Evolutionary conservation across 495 filamentous ascomycete species (phyloP).

Genomic region (Letharia lupina): DNA sequence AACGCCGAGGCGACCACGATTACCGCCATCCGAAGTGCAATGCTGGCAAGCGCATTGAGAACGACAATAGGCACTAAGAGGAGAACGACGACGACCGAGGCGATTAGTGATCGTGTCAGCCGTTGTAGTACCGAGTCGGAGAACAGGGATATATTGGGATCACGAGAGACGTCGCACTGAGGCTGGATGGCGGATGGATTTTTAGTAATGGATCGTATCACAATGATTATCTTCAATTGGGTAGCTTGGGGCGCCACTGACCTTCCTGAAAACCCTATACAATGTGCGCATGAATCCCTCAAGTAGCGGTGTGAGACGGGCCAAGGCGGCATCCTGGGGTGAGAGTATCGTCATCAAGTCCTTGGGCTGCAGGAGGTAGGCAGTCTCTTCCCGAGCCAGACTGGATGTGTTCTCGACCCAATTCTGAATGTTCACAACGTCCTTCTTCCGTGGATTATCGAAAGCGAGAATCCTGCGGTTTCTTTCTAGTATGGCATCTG

Average conservation of each 20-base stretch:
- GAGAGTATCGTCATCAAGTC: slow-evolving; percentile 26
- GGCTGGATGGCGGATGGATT: neutral
- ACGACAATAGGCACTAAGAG: slow-evolving; percentile 31
- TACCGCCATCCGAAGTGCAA: slow-evolving; percentile 25
- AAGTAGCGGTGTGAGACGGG: slow-evolving; percentile 27
- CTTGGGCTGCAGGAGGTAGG: slow-evolving; percentile 26
- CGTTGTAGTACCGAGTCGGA: slow-evolving; percentile 24
- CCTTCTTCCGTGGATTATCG: slow-evolving; percentile 14
- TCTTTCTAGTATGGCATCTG: slow-evolving; percentile 27
- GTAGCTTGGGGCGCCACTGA: slow-evolving; percentile 8
- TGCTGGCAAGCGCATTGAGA: slow-evolving; percentile 22
- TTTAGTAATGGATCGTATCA: neutral
- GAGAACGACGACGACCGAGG: slow-evolving; percentile 27
- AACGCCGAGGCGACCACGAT: slow-evolving; percentile 26
- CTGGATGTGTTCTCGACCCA: slow-evolving; percentile 27
- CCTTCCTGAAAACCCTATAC: slow-evolving; percentile 25
- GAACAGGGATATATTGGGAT: slow-evolving; percentile 28
- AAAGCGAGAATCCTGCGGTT: slow-evolving; percentile 16
- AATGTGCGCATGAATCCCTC: slow-evolving; percentile 26
- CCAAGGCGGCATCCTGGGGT: slow-evolving; percentile 22
- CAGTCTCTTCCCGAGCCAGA: slow-evolving; percentile 28
- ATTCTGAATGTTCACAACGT: slow-evolving; percentile 28
- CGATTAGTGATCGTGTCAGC: slow-evolving; percentile 24
- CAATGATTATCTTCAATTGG: too few species aligned
- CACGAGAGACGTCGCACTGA: slow-evolving; percentile 19